Base-by-base conservation (phyloP, 768 basidiomycete species). In the Auriscalpium vulgare region DNA sequence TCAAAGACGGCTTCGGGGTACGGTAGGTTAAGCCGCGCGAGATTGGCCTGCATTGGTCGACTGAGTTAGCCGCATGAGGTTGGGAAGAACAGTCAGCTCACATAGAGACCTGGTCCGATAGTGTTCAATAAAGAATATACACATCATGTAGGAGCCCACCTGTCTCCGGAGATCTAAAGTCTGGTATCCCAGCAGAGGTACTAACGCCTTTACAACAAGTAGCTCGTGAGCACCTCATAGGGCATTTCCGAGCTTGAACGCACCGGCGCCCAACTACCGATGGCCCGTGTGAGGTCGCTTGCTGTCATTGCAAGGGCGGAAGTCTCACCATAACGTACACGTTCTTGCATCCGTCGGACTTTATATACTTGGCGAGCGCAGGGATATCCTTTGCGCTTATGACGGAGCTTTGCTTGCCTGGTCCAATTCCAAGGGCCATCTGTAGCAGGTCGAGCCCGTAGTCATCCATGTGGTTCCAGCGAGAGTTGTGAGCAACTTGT, bases 1-100 rank as follows among this genome's bases (percentile, higher is more conserved):
- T 97, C 90, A 64, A 98, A 98, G 35, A 97, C 94, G 0, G 95
- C 95, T 65, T 98, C 95, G 0, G 95, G 93, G 63, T 88, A 84
- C n/a, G 93, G 94, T 13, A 92, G 78, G 16, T 87, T 86, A 45
- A 92, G 71, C 59, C 83, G 76, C 29, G 84, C 82, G 36, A 91
- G 77, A 65, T 92, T 91, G 10, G 87, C 81, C 89, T 92, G 66
- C 47, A 29, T 3, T 59, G 63, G 50, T 8, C 16, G 34, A 16
- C 44, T 54, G 40, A 16, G 14, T 29, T 37, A 34, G 54, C 52
- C 14, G 53, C 47, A 8, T 29, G 11, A 14, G 34, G n/a, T 9
- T 35, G 34, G 51, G 8, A 38, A 19, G 3, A n/a, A 48, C 6
- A 35, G 36, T 49, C 51, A 43, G 66, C 76, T 65, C 57, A 81